Evolutionary conservation across 495 filamentous ascomycete genomes (phyloP), one percentile per base, ranked within the genome.

Genomic region (Podospora tetraspora): DNA sequence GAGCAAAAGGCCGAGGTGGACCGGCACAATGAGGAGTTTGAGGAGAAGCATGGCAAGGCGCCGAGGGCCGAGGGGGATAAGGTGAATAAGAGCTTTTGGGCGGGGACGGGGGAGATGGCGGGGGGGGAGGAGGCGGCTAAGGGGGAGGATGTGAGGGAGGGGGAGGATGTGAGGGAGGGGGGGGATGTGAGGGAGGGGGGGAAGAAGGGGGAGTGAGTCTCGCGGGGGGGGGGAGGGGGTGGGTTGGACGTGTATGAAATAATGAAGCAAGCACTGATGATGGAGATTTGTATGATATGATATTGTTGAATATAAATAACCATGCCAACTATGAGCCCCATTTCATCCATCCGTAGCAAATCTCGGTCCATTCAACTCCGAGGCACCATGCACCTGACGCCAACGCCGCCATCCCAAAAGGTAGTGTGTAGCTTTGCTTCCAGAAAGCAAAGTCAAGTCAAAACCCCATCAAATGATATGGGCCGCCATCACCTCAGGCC

Each of bases 1-100:
- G 82, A 80, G 67, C 79, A 85, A 74, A 73, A 83, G 72, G 75
- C 73, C 65, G 83, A 86, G 73, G 83, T 85, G 63, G 80, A 84
- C 67, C 68, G 74, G 73, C 83, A 85, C 75, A 86, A 86, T 64
- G 56, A 57, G 29, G 82, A 84, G 16, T 86, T 85, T 76, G 83
- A 85, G 69, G 67, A 77, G 59, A 80, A 82, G 60, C 79, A 84
- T 59, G 83, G 80, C 59, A 73, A 69, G 63, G 83, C 79, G 19
- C 60, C 75, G 8, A 21, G 65, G 21, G 81, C 80, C 0, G 66
- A 66, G 10, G 72, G 78, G 5, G 83, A 85, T 63, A 82, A 83
- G 77, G 84, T 85, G 7, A 72, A 84, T 66, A 79, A 80, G 70
- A 79, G 76, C 22, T 85, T 84, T 62, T 85, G 83, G 82, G 76